These are phyloP conservation scores for Panellus pusillus DNA, from an alignment of 768 basidiomycete species.

Conservation along the genomic window DNA sequence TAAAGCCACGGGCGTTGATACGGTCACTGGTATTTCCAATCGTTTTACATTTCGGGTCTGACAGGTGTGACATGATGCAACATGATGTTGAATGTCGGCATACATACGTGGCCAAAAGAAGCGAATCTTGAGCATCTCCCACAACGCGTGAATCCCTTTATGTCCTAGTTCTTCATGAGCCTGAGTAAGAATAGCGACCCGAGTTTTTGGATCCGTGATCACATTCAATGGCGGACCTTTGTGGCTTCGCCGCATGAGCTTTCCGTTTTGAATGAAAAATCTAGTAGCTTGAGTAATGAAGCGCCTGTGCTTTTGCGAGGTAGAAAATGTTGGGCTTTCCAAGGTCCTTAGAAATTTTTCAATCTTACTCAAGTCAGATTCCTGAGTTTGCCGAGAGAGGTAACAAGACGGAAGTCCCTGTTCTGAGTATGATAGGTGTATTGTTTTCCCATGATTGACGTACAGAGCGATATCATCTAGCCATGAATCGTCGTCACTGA, in stretches of 20 bases:
- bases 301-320: background rate
- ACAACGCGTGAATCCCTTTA: constrained; percentile 22
- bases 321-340: constrained; percentile 11
- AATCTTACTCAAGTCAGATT: background rate
- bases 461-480: constrained; percentile 7
- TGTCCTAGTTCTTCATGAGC: constrained; percentile 29
- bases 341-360: constrained; percentile 16
- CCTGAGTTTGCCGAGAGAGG: background rate
- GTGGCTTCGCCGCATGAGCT: constrained; percentile 13
- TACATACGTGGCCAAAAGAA: constrained; percentile 31
- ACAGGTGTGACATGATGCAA: constrained; percentile 29
- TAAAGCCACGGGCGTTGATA: constrained; percentile 9
- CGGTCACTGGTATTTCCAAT: constrained; percentile 19
- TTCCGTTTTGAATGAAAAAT: constrained; percentile 15
- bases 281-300: constrained; percentile 14
- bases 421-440: background rate
- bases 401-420: background rate
- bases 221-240: constrained; percentile 12
- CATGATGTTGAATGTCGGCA: constrained; percentile 23
- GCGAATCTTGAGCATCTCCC: constrained; percentile 9
- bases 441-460: background rate
- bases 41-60: constrained; percentile 17
- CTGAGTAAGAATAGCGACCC: constrained; percentile 11
- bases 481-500: constrained; percentile 28
- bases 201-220: constrained; percentile 14